Evolutionary conservation across 441 rosid genomes (phyloP).

Genomic region (Theobroma grandiflorum): DNA sequence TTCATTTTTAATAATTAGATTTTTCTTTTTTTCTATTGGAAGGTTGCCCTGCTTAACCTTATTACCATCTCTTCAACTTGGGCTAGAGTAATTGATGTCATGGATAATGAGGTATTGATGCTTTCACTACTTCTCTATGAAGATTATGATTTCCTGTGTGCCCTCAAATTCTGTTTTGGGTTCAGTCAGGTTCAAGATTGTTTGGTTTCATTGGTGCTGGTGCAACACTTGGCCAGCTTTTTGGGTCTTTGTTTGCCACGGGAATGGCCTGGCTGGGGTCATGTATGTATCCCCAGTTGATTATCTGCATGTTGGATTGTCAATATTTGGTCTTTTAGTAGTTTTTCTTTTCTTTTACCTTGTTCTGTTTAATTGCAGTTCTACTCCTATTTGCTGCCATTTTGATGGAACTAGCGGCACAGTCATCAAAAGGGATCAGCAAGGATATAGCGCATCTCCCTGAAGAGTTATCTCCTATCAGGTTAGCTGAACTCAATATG

Average conservation of each 20-base stretch:
- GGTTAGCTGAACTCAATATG: conserved; percentile 45
- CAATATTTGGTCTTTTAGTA: conserved; percentile 21
- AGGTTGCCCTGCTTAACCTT: conserved; percentile 93
- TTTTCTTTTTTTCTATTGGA: conserved; percentile 22
- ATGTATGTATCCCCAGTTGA: conserved; percentile 54
- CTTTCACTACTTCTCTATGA: conserved; percentile 14
- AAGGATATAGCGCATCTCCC: conserved; percentile 57
- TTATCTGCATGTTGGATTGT: conserved; percentile 19
- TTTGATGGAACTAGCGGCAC: conserved; percentile 94
- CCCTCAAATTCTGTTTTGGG: conserved; percentile 41
- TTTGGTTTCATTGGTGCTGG: conserved; percentile 98
- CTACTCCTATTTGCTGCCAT: conserved; percentile 85
- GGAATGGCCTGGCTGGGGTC: conserved; percentile 92
- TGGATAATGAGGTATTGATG: conserved; percentile 84
- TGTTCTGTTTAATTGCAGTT: conserved; percentile 51
- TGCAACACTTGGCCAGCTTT: conserved; percentile 96
- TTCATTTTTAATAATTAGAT: conserved; percentile 21
- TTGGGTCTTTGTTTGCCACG: conserved; percentile 90
- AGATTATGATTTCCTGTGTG: conserved; percentile 23
- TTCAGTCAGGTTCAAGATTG: conserved; percentile 98
- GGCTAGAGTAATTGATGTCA: conserved; percentile 94
- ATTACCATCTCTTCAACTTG: conserved; percentile 95
- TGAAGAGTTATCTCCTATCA: conserved; percentile 76
- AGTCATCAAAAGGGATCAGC: conserved; percentile 77
- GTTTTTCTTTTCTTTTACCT: background rate